These are phyloP conservation scores for Fusarium sp. DNA, from an alignment of 2,329 filamentous ascomycete genomes.

Conservation along the genomic window DNA sequence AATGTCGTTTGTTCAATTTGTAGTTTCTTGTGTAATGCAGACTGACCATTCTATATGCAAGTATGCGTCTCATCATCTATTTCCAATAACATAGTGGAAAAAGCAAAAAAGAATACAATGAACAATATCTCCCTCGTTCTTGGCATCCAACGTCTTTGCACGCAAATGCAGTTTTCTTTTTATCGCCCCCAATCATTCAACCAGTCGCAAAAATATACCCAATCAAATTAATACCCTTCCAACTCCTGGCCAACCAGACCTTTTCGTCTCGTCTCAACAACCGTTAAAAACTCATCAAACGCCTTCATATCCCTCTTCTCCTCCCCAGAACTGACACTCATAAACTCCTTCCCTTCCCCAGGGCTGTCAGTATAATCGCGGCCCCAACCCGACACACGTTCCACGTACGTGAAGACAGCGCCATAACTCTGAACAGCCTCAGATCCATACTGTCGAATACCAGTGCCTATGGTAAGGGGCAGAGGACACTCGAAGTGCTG, in stretches of 20 bases:
- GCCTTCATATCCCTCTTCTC: background rate
- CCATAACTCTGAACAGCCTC: background rate
- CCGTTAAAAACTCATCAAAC: background rate
- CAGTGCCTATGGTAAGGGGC: background rate
- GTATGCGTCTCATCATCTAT: too few relatives aligned
- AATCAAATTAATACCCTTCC: too few relatives aligned
- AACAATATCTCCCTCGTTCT: too few relatives aligned
- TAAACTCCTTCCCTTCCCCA: background rate
- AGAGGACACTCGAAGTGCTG: conserved; percentile 4
- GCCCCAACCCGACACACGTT: background rate
- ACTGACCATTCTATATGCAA: background rate
- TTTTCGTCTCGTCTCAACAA: background rate
- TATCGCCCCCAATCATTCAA: too few relatives aligned
- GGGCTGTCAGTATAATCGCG: background rate
- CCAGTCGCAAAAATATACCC: background rate
- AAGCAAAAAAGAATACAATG: background rate
- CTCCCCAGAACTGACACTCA: background rate
- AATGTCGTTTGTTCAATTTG: background rate
- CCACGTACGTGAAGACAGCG: background rate
- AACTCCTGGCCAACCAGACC: background rate
- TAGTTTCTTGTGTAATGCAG: background rate
- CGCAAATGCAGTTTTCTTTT: background rate
- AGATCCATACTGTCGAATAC: background rate
- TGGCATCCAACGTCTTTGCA: too few relatives aligned
- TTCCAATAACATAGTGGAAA: too few relatives aligned